Evolutionary conservation across 257 asterid genomes (phyloP).

Genomic region (Cinchona pubescens): DNA sequence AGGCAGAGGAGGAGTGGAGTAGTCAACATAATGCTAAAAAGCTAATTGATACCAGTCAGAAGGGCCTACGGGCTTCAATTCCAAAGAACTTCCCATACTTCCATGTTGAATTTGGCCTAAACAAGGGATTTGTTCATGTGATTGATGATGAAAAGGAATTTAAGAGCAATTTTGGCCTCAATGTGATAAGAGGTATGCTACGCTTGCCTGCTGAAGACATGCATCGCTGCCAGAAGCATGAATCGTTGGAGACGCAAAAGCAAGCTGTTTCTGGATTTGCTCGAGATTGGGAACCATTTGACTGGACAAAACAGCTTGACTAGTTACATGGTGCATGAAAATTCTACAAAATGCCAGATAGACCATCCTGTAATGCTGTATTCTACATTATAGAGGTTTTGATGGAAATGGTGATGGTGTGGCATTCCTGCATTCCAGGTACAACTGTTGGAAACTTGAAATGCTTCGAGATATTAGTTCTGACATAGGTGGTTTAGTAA

Average conservation of each 20-base stretch:
- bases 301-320: constrained; percentile 80
- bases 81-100: constrained; percentile 92
- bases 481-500: not conserved
- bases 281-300: constrained; percentile 69
- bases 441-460: not conserved
- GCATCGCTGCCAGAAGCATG: constrained; percentile 73
- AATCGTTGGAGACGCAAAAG: constrained; percentile 59
- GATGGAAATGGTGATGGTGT: not conserved
- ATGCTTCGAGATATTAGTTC: not conserved
- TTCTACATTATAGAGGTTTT: not conserved
- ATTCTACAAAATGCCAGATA: not conserved
- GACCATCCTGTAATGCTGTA: not conserved
- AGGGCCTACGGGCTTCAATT: constrained; percentile 78
- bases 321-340: constrained; percentile 4
- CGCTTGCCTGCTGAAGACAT: constrained; percentile 82
- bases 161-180: constrained; percentile 74
- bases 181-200: constrained; percentile 77
- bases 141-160: constrained; percentile 80
- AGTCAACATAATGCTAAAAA: constrained; percentile 95
- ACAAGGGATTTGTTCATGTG: constrained; percentile 87
- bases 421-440: not conserved
- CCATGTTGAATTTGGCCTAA: constrained; percentile 87
- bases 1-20: constrained; percentile 98
- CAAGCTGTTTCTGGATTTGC: constrained; percentile 65
- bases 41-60: constrained; percentile 84